Conservation (phyloP, 2,329 filamentous ascomycete species). For the Akanthomyces muscarius region DNA sequence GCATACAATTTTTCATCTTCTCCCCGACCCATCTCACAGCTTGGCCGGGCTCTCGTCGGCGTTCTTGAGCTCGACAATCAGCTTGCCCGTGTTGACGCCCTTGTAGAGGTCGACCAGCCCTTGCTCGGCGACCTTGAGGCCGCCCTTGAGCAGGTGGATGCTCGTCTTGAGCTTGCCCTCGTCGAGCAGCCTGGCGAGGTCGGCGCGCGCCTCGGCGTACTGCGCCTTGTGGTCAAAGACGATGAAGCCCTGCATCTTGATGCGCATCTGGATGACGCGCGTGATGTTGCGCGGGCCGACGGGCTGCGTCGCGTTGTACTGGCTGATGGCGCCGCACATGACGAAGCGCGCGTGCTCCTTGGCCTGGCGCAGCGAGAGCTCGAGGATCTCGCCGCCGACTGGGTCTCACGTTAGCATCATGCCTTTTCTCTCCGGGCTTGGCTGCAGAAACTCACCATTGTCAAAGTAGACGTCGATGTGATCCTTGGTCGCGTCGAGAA, state of each 20-base stretch:
- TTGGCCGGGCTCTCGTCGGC: conserved; percentile 29
- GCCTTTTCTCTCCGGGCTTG: too few relatives aligned
- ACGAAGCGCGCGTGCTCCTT: conserved; percentile 63
- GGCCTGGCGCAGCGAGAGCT: conserved; percentile 60
- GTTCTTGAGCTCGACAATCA: conserved; percentile 31
- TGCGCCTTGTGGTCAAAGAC: conserved; percentile 64
- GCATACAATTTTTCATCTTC: background rate
- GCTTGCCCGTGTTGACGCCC: conserved; percentile 67
- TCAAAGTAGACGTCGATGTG: conserved; percentile 70
- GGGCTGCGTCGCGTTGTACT: conserved; percentile 58
- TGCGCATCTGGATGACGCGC: conserved; percentile 52
- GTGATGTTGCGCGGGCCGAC: conserved; percentile 55
- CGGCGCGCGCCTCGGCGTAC: conserved; percentile 54
- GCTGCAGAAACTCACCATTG: conserved; percentile 41
- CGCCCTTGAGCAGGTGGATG: conserved; percentile 68
- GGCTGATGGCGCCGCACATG: conserved; percentile 67
- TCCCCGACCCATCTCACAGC: conserved; percentile 21
- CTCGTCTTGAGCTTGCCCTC: conserved; percentile 71
- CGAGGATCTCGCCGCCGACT: conserved; percentile 67
- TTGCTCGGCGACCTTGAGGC: conserved; percentile 59
- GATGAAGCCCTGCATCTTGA: conserved; percentile 69
- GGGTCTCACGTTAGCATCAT: background rate
- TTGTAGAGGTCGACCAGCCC: conserved; percentile 62
- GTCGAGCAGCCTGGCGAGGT: conserved; percentile 64
- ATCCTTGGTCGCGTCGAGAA: conserved; percentile 54